A percentile compares a stretch with the other conserved stretches of the same genome.
Conservation (phyloP, 2,329 filamentous ascomycete species). For the Cytospora mali region DNA sequence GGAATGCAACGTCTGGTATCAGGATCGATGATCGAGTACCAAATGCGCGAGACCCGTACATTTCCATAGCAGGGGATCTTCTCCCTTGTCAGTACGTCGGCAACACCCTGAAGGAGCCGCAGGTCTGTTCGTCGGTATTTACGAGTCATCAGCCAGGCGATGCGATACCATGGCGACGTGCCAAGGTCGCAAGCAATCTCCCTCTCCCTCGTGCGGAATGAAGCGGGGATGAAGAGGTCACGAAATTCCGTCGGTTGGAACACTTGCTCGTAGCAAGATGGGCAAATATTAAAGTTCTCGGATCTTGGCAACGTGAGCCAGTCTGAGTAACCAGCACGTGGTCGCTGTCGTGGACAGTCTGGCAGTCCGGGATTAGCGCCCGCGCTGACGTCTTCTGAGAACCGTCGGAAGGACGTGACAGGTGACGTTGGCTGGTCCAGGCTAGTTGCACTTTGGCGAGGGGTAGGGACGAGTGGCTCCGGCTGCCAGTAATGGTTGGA, state of each 20-base stretch:
- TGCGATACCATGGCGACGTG: conserved; percentile 74
- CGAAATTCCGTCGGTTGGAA: conserved; percentile 71
- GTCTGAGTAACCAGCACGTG: conserved; percentile 67
- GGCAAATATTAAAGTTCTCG: conserved; percentile 78
- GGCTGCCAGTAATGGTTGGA: conserved; percentile 47
- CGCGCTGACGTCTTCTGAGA: conserved; percentile 54
- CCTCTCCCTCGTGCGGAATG: conserved; percentile 57
- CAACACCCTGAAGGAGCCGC: conserved; percentile 69
- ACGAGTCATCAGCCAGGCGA: conserved; percentile 80
- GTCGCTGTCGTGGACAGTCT: conserved; percentile 68
- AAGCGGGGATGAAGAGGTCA: conserved; percentile 64
- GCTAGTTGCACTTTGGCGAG: conserved; percentile 36
- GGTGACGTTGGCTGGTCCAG: conserved; percentile 39
- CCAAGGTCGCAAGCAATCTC: conserved; percentile 78
- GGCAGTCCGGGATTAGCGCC: conserved; percentile 56
- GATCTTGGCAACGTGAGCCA: conserved; percentile 79
- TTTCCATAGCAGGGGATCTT: conserved; percentile 59
- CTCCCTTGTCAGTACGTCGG: conserved; percentile 60
- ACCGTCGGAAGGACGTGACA: conserved; percentile 53
- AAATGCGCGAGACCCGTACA: conserved; percentile 60
- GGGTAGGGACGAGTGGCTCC: conserved; percentile 31
- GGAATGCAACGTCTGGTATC: conserved; percentile 64
- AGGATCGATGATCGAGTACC: conserved; percentile 76
- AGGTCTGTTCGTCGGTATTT: conserved; percentile 70
- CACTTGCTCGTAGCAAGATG: conserved; percentile 72